Percentiles rank a stretch among this genome's conserved stretches.
Conservation (phyloP, 139 green algal species). For the Nannochloris sp. region DNA sequence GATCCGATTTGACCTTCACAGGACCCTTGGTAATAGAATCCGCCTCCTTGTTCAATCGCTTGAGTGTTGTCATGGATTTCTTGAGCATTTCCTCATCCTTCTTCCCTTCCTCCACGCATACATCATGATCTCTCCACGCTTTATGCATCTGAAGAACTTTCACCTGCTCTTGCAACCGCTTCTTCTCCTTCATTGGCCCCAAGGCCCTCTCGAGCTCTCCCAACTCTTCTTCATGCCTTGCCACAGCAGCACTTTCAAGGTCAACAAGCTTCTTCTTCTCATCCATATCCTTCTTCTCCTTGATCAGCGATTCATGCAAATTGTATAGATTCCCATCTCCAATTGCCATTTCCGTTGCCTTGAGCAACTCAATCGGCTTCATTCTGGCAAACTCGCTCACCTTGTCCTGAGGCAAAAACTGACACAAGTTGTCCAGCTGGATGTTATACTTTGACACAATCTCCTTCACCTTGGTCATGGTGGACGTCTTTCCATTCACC, state of each 20-base stretch:
- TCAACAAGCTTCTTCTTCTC: constrained; percentile 11
- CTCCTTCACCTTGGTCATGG: constrained; percentile 47
- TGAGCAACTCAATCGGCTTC: constrained; percentile 67
- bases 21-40: not conserved
- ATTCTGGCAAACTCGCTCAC: constrained; percentile 84
- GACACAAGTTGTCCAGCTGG: constrained; percentile 96
- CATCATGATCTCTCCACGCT: constrained; percentile 36
- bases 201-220: constrained; percentile 55
- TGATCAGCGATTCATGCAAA: constrained; percentile 66
- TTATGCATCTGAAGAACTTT: constrained; percentile 35
- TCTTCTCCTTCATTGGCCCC: constrained; percentile 41
- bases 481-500: constrained; percentile 34
- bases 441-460: constrained; percentile 66
- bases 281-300: constrained; percentile 21
- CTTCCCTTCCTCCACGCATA: constrained; percentile 16
- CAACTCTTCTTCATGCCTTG: constrained; percentile 36
- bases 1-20: constrained; percentile 4
- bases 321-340: constrained; percentile 40
- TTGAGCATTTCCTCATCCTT: constrained; percentile 4
- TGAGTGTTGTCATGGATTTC: constrained; percentile 3
- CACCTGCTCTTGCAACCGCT: constrained; percentile 39
- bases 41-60: constrained; percentile 9
- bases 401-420: constrained; percentile 37
- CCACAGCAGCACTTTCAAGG: constrained; percentile 15
- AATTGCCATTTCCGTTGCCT: constrained; percentile 68